phyloP scores from a whole-genome alignment of 2,329 filamentous ascomycete species.

The Chaetomiaceae sp. region DNA sequence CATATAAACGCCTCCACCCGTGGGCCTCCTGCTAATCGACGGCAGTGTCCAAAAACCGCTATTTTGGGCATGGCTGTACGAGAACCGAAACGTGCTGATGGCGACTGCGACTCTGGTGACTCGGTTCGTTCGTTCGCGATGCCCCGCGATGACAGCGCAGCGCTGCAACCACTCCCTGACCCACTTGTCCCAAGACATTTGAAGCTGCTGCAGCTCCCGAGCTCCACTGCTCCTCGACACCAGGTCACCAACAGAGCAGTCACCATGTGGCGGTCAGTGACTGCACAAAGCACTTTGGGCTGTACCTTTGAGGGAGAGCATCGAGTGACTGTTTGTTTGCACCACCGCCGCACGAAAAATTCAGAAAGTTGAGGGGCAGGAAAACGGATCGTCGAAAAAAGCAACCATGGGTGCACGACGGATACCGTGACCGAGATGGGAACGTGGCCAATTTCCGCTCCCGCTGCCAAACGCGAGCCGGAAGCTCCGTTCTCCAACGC shows the following conservation, averaged over 20 bases:
- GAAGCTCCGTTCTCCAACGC: conserved; percentile 18
- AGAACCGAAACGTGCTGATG: conserved; percentile 7
- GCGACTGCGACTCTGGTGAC: background rate
- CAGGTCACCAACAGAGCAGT: conserved; percentile 8
- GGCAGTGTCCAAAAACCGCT: conserved; percentile 14
- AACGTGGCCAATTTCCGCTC: conserved; percentile 20
- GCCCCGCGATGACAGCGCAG: conserved; percentile 26
- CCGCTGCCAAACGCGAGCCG: conserved; percentile 9
- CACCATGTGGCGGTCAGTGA: conserved; percentile 18
- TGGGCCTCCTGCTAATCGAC: conserved; percentile 5
- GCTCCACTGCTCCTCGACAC: conserved; percentile 15
- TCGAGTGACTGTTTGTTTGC: conserved; percentile 5
- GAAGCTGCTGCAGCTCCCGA: conserved; percentile 15
- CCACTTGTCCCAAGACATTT: conserved; percentile 10
- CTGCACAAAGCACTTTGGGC: too few species aligned
- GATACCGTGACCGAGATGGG: background rate
- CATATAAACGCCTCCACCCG: conserved; percentile 14
- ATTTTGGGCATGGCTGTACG: conserved; percentile 16
- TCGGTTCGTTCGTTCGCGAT: conserved; percentile 8
- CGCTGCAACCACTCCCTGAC: conserved; percentile 19
- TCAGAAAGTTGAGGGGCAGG: conserved; percentile 11
- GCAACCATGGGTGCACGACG: background rate
- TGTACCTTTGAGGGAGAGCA: too few species aligned
- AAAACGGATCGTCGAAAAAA: conserved; percentile 1
- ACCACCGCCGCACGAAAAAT: conserved; percentile 1